These are phyloP conservation scores for Lasiodiplodia theobromae DNA, from an alignment of 2,329 filamentous ascomycete species.

Conservation along the genomic window DNA sequence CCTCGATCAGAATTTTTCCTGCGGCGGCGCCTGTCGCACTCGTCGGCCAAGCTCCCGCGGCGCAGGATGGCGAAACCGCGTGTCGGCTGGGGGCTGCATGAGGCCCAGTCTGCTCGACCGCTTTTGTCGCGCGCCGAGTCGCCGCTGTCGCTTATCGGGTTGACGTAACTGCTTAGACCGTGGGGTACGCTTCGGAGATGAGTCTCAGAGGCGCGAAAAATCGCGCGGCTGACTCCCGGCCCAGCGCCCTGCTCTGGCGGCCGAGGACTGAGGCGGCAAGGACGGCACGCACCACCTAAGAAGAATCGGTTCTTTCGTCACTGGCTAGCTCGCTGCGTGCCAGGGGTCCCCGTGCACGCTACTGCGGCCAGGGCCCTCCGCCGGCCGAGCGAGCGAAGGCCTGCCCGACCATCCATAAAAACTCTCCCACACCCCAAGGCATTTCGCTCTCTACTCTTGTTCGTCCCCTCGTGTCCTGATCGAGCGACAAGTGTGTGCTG, in stretches of 20 bases:
- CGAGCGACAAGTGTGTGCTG: constrained; percentile 31
- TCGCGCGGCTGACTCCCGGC: constrained; percentile 29
- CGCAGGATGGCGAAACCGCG: constrained; percentile 24
- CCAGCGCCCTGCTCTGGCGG: constrained; percentile 19
- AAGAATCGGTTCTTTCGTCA: constrained; percentile 29
- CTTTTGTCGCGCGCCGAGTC: constrained; percentile 25
- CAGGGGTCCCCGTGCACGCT: constrained; percentile 22
- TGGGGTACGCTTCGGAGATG: constrained; percentile 25
- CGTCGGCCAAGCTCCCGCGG: constrained; percentile 22
- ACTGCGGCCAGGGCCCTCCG: constrained; percentile 10
- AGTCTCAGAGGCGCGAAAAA: constrained; percentile 27
- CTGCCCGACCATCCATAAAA: constrained; percentile 27
- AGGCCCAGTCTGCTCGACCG: constrained; percentile 28
- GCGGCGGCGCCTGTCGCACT: constrained; percentile 7
- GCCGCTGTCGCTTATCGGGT: constrained; percentile 25
- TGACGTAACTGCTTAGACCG: constrained; percentile 28
- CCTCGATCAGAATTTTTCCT: background rate
- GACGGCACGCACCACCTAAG: constrained; percentile 27
- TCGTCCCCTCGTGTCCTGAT: constrained; percentile 30
- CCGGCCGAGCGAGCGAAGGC: constrained; percentile 14
- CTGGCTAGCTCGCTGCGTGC: constrained; percentile 26
- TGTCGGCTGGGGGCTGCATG: constrained; percentile 25
- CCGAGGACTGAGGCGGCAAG: constrained; percentile 27
- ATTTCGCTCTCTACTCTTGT: constrained; percentile 28
- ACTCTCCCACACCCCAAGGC: constrained; percentile 17